Percentiles rank a stretch among this genome's conserved stretches.
Evolutionary conservation across 495 filamentous ascomycete genomes (phyloP).

Genomic region (Xylaria venustula): DNA sequence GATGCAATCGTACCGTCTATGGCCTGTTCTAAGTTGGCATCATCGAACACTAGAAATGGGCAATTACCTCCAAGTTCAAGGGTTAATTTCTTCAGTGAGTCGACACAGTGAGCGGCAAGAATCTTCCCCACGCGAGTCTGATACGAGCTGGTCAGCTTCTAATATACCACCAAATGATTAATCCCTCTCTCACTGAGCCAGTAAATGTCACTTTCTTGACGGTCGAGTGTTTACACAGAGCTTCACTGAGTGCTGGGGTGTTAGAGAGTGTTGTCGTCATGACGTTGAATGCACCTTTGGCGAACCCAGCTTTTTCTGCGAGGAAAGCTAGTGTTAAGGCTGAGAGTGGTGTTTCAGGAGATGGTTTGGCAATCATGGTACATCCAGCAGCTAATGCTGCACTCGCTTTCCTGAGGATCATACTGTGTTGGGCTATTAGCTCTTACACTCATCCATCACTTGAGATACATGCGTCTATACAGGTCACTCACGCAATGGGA

Average conservation of each 20-base stretch:
- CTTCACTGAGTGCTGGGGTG: slow-evolving; percentile 60
- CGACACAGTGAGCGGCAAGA: slow-evolving; percentile 36
- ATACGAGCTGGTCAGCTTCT: no score
- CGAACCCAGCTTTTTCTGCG: slow-evolving; percentile 58
- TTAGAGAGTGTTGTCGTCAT: slow-evolving; percentile 60
- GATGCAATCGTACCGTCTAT: slow-evolving; percentile 35
- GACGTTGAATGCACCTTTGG: slow-evolving; percentile 59
- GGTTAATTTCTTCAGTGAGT: slow-evolving; percentile 66
- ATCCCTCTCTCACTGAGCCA: no score
- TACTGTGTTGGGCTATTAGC: no score
- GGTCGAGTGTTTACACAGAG: slow-evolving; percentile 60
- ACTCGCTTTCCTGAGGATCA: slow-evolving; percentile 67
- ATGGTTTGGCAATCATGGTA: slow-evolving; percentile 64
- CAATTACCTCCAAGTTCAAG: slow-evolving; percentile 75
- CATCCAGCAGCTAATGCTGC: slow-evolving; percentile 71
- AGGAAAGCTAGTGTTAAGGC: slow-evolving; percentile 55
- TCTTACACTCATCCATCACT: no score
- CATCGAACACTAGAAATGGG: slow-evolving; percentile 71
- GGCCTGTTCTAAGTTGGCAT: slow-evolving; percentile 68
- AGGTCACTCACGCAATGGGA: slow-evolving; percentile 41
- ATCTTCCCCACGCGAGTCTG: slow-evolving; percentile 29
- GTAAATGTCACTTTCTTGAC: slow-evolving; percentile 75
- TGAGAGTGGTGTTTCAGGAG: slow-evolving; percentile 62
- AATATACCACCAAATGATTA: no score
- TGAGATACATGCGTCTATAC: no score